phyloP scores from a whole-genome alignment of 169 alveolate genomes.

The Cryptosporidium andersoni region DNA sequence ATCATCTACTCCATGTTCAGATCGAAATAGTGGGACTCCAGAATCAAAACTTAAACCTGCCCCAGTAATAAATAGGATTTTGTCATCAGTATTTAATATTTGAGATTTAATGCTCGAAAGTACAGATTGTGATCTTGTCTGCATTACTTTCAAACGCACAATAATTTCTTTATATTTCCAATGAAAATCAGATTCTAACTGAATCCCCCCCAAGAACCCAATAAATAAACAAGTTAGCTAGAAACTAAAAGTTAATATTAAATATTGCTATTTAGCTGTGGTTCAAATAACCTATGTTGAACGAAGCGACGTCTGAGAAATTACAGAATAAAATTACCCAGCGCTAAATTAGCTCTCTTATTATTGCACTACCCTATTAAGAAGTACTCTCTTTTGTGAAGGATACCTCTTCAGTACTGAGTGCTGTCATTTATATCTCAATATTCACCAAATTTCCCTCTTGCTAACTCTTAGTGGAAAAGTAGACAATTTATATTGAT shows the following conservation, averaged over 20 bases:
- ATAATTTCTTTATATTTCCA: background rate
- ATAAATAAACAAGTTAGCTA: background rate
- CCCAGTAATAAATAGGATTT: constrained; percentile 53
- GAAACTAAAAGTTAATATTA: background rate
- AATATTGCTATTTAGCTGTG: no score
- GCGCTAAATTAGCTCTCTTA: constrained; percentile 60
- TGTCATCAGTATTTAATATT: constrained; percentile 19
- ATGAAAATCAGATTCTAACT: background rate
- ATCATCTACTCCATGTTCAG: constrained; percentile 5
- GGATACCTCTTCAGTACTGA: constrained; percentile 64
- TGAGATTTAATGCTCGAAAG: constrained; percentile 2
- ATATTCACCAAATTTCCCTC: no score
- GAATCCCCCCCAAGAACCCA: background rate
- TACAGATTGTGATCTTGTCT: constrained; percentile 13
- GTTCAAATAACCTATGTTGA: constrained; percentile 3
- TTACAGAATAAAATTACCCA: constrained; percentile 7
- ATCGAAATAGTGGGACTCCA: constrained; percentile 59
- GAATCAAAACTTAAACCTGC: constrained; percentile 67
- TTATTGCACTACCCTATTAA: constrained; percentile 55
- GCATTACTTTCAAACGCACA: constrained; percentile 1
- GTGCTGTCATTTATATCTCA: constrained; percentile 1
- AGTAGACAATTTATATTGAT: no score
- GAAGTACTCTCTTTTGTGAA: constrained; percentile 36
- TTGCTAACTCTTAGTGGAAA: no score
- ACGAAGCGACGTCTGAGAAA: constrained; percentile 63